Base-by-base conservation (phyloP, 352 stramenopile genomes). In the Pythium insidiosum region DNA sequence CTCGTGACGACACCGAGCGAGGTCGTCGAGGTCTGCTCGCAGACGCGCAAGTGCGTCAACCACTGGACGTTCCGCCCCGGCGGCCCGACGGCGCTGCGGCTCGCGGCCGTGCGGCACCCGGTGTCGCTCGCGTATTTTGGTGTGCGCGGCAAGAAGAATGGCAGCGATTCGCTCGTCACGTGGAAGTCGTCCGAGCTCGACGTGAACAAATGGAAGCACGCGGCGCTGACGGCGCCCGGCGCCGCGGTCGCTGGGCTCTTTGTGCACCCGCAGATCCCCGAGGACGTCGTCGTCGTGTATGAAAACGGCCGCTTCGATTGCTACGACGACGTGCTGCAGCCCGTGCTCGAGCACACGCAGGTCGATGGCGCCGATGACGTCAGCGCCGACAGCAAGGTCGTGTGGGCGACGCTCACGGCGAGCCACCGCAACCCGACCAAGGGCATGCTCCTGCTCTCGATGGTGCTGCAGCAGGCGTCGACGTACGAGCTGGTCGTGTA, bases 61-160 rank as follows among this genome's bases (percentile, higher is more conserved):
- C 71, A 88, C 64, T 88, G 76, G 76, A 76, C 68, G 20, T 84
- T 88, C 55, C 68, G 71, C 12, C 42, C 66, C 23, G 72, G 66
- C 20, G 77, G 70, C 40, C 50, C 47, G 18, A 41, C 72, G 23
- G 71, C 71, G 31, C 44, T 88, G 23, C 62, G 53, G 13, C 40
- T 84, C n/a, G 48, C 59, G 9, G 76, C 76, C 9, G 67, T 68
- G 53, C 70, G 73, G 35, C 69, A 84, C 42, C 71, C 76, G 33
- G 42, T 55, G 5, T 84, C 69, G 13, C 70, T 75, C 19, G 43
- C 68, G 18, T 66, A 82, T 29, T 88, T 79, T 23, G 70, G 73
- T 12, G 52, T 88, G 6, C 76, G 70, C 26, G 61, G 58, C 12
- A 61, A 53, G 19, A 85, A 82, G 60, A 76, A 76, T 45, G 53